Percentiles rank a stretch among this genome's conserved stretches.
Evolutionary conservation across 2,329 filamentous ascomycete species (phyloP).

Genomic region (Apiospora saccharicola): DNA sequence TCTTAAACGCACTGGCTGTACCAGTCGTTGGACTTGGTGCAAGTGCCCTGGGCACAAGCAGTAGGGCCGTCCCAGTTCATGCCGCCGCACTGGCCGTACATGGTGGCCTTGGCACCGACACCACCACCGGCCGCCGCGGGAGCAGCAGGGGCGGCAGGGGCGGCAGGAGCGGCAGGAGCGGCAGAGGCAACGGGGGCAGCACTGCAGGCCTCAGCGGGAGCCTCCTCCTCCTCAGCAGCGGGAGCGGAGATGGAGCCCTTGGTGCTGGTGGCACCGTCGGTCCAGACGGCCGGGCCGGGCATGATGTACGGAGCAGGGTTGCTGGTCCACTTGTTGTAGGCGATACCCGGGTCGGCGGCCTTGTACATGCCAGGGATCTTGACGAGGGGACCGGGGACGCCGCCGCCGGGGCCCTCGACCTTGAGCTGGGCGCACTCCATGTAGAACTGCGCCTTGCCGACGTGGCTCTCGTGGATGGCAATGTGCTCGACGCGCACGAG

Average conservation of each 20-base stretch:
- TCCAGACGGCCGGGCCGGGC: slow-evolving; percentile 28
- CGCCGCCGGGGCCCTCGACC: slow-evolving; percentile 48
- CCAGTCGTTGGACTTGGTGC: slow-evolving; percentile 37
- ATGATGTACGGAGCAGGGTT: slow-evolving; percentile 25
- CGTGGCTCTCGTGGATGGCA: slow-evolving; percentile 48
- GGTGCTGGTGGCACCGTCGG: slow-evolving; percentile 6
- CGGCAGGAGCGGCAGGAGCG: background rate
- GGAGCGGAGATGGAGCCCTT: background rate
- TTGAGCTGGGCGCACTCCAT: slow-evolving; percentile 52
- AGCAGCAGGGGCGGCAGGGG: background rate
- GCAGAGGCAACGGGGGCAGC: background rate
- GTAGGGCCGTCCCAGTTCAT: slow-evolving; percentile 38
- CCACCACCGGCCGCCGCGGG: background rate
- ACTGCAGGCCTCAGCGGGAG: background rate
- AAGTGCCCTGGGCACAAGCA: slow-evolving; percentile 39
- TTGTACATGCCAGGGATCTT: slow-evolving; percentile 49
- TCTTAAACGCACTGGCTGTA: slow-evolving; percentile 38
- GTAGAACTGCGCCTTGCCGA: slow-evolving; percentile 46
- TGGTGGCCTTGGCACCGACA: slow-evolving; percentile 23
- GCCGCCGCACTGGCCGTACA: slow-evolving; percentile 38
- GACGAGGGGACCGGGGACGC: slow-evolving; percentile 46
- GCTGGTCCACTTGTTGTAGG: slow-evolving; percentile 28
- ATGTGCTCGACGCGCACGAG: slow-evolving; percentile 53
- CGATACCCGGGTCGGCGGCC: slow-evolving; percentile 27
- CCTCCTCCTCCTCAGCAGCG: background rate